Percentiles rank a stretch among this genome's conserved stretches.
phyloP scores from a whole-genome alignment of 2,329 filamentous ascomycete species.

The Emergomyces africanus region DNA sequence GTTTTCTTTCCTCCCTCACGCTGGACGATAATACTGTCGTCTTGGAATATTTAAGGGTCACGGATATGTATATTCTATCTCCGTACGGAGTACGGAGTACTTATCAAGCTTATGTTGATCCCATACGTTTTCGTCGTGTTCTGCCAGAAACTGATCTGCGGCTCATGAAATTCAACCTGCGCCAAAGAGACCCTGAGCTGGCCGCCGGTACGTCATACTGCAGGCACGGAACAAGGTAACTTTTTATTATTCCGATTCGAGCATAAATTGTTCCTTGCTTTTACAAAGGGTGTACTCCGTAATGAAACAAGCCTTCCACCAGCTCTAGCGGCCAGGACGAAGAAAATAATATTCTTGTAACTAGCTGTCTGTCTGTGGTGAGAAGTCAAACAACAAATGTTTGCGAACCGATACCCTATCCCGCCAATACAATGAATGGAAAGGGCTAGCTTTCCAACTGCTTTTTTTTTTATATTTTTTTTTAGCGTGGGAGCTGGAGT shows the following conservation, averaged over 20 bases:
- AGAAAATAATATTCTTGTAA: background rate
- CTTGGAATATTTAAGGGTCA: background rate
- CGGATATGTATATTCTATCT: background rate
- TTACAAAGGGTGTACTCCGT: background rate
- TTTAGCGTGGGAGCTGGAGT: background rate
- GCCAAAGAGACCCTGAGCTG: background rate
- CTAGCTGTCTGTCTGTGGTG: background rate
- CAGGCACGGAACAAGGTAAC: background rate
- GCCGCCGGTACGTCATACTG: background rate
- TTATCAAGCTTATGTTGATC: background rate
- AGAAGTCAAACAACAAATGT: background rate
- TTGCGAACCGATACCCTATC: background rate
- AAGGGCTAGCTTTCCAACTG: background rate
- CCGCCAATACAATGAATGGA: background rate
- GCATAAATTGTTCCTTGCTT: background rate
- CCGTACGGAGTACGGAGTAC: no score
- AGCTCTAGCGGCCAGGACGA: background rate
- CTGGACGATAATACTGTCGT: background rate
- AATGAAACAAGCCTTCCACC: no score
- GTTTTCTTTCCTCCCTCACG: background rate
- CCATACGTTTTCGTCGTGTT: background rate
- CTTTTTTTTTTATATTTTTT: no score
- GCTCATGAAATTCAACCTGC: background rate
- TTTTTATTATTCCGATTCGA: background rate
- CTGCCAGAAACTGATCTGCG: background rate